Base-by-base conservation (phyloP, 2,329 filamentous ascomycete species). In the Fusarium sacchari region DNA sequence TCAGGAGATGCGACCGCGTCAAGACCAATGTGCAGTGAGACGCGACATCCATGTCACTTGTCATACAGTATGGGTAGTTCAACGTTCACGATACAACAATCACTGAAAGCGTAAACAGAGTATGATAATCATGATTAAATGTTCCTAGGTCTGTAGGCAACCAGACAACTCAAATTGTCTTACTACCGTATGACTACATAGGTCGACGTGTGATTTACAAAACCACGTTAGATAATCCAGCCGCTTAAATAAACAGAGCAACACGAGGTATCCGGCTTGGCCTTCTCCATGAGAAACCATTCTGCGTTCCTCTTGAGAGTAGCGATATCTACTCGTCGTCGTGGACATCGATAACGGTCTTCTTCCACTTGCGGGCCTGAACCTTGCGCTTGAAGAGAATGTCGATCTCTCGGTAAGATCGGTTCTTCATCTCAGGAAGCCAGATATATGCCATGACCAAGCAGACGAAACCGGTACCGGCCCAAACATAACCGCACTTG, bases 341-440 rank as follows among this genome's bases (percentile, higher is more conserved):
- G 28, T 87, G 79, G 61, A 91, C 80, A 76, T 91, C 87, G 79
- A 93, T 75, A 4, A 82, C 82, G 0, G 88, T 90, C 80, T 87
- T 79, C 80, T 84, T 88, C 86, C 85, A 88, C 77, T 89, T 77
- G 78, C 89, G 86, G 74, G 89, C 89, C 0, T 80, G 84, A 36
- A 90, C 80, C 60, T 80, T 80, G 75, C 89, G 87, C 61, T 83
- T 84, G 84, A 89, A 90, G 78, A 90, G 60, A 74, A 90, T 89
- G 78, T 91, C 89, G 74, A 90, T 89, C 82, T 91, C 89, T 71
- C 89, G 88, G 82, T 85, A 91, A 34, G 88, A 88, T 43, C 86
- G 83, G 74, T 82, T 75, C 83, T 88, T 89, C 85, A 89, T 88
- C 84, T 90, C 88, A 14, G 88, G 88, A 56, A 90, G 59, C 71